Evolutionary conservation across 768 basidiomycete species (phyloP), one percentile per base, ranked within the genome.

Genomic region (Kwoniella sp.): DNA sequence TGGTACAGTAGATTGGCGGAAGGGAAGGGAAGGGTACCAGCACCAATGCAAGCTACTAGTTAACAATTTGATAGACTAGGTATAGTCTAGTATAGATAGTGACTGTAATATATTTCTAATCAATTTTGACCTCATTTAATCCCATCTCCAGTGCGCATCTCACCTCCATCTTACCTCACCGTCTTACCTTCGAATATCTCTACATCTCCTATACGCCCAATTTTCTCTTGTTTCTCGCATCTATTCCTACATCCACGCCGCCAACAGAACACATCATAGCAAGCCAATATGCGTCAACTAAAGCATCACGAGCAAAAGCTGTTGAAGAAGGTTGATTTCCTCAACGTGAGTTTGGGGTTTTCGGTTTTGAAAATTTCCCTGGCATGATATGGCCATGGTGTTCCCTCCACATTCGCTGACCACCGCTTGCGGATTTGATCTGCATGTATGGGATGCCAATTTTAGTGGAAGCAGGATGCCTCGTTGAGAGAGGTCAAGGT

Each of bases 291-390:
- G 83, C 85, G 94, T 68, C 88, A 95, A 82, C 86, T 98, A 80
- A 97, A 95, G 83, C 86, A 91, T 79, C 96, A 99, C 82, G 95
- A 99, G 80, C 88, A 93, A 80, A 94, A 89, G 75, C 85, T 96
- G 33, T 86, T 94, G 79, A 93, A 91, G 79, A 93, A 96, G 82
- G 94, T 98, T 72, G 96, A 98, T 81, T 96, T 99, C 80, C 85
- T 97, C 64, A 91, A 90, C 76, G 93, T 92, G 76, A 62, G 86
- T 82, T 27, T 30, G n/a, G 29, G 33, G 5, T 13, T 5, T 13
- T 6, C 33, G 33, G 33, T 57, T 57, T 58, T 55, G 26, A 46
- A 25, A 58, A 30, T 46, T 65, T 26, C 57, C n/a, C 22, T 58
- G 30, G 19, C 44, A n/a, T n/a, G n/a, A n/a, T n/a, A n/a, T n/a